Evolutionary conservation across 129 eudicot species (phyloP), one percentile per base, ranked within the genome.

Genomic region (Lactuca saligna): DNA sequence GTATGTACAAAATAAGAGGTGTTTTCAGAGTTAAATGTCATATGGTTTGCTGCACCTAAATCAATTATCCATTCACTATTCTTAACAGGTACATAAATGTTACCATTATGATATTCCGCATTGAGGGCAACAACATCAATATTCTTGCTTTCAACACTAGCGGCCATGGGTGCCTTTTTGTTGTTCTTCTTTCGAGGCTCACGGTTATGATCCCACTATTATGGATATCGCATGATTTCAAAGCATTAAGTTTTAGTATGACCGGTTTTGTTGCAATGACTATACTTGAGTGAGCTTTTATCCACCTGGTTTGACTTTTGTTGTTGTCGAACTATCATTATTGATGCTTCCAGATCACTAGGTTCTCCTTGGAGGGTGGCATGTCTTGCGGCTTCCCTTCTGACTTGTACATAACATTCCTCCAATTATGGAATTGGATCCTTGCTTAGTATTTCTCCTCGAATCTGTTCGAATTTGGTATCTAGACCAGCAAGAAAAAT

Each of bases 21-120:
- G 3, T 56, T 54, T 20, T 8, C 54, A 8, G 55, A 17, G 41
- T 69, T 55, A 69, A 55, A 55, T 6, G 64, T 37, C 64, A 55
- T 55, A 56, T 56, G 74, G 11, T 69, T 16, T 8, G 63, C 54
- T 20, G 61, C 72, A 3, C 72, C 62, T 0, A 12, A 68, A 54
- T 68, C 72, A 68, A 54, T 68, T 53, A 68, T 67, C 72, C 72
- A 67, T 32, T 14, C 5, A 15, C 72, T 67, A 67, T 67, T 67
- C 13, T 0, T 0, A 54, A 51, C 34, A 68, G 12, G 50, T 68
- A 25, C 14, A 54, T 48, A 17, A 68, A 10, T 15, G 11, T 31
- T 44, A 65, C 59, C 70, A 44, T 20, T 20, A 20, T 20, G 20
- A 20, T 20, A 20, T 20, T 20, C 20, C 41, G 25, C 0, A 17